phyloP scores from a whole-genome alignment of 495 filamentous ascomycete species.

The Aspergillus taichungensis region DNA sequence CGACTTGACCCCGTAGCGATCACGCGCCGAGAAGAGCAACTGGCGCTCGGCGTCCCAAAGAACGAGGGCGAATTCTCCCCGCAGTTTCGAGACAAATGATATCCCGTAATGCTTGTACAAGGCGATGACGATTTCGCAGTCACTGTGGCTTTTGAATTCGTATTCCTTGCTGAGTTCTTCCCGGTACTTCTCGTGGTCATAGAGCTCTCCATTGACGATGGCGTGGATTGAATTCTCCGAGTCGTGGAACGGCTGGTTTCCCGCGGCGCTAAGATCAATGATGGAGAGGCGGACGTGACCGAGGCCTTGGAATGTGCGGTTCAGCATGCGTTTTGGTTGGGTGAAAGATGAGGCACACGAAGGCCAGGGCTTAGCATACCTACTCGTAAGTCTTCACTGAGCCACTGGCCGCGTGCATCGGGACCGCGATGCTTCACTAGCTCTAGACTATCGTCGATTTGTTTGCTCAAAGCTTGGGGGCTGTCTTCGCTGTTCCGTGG shows the following conservation, averaged over 20 bases:
- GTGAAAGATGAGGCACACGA: background rate
- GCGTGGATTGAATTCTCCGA: slow-evolving; percentile 33
- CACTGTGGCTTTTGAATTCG: slow-evolving; percentile 31
- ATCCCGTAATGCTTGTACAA: slow-evolving; percentile 40
- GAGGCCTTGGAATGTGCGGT: slow-evolving; percentile 10
- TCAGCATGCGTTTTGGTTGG: background rate
- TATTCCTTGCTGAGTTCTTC: slow-evolving; percentile 23
- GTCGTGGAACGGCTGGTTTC: slow-evolving; percentile 39
- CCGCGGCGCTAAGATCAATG: slow-evolving; percentile 39
- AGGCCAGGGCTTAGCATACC: slow-evolving; percentile 10
- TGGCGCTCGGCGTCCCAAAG: slow-evolving; percentile 33
- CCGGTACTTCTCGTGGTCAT: slow-evolving; percentile 38
- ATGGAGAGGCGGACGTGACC: slow-evolving; percentile 43
- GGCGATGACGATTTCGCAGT: slow-evolving; percentile 43
- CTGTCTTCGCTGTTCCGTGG: background rate
- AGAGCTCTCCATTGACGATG: slow-evolving; percentile 49
- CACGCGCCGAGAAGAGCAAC: slow-evolving; percentile 35
- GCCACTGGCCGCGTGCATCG: slow-evolving; percentile 37
- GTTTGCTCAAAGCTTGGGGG: background rate
- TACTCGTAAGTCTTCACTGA: slow-evolving; percentile 29
- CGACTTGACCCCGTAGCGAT: slow-evolving; percentile 47
- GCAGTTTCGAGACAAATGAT: slow-evolving; percentile 34
- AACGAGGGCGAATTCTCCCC: slow-evolving; percentile 44
- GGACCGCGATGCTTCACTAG: slow-evolving; percentile 40
- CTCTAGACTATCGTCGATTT: slow-evolving; percentile 21